Percentiles rank a stretch among this genome's conserved stretches.
phyloP scores from a whole-genome alignment of 768 basidiomycete genomes.

The Thelephora ganbajun region DNA sequence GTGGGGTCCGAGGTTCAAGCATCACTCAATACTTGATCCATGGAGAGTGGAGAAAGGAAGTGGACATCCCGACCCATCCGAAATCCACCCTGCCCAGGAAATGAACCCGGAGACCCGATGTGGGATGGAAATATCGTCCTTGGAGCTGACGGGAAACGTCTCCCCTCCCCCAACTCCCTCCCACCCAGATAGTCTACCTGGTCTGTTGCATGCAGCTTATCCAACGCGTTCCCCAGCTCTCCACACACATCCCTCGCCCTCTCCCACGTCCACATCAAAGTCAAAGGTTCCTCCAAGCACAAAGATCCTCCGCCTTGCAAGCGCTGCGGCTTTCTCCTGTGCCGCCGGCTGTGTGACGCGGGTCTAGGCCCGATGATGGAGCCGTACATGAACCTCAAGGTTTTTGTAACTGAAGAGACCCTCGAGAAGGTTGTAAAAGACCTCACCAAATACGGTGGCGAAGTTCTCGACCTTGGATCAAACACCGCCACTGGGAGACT shows the following conservation, averaged over 20 bases:
- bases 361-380: conserved; percentile 69
- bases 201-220: conserved; percentile 53
- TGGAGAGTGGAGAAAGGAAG: conserved; percentile 46
- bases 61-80: conserved; percentile 33
- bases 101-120: conserved; percentile 46
- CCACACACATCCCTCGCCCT: conserved; percentile 65
- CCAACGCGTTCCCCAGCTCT: conserved; percentile 64
- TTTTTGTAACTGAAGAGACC: conserved; percentile 49
- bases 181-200: conserved; percentile 25
- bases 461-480: conserved; percentile 52
- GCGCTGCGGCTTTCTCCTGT: conserved; percentile 51
- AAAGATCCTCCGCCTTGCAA: conserved; percentile 12
- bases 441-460: conserved; percentile 69
- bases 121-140: conserved; percentile 75
- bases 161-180: conserved; percentile 38
- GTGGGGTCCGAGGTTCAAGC: conserved; percentile 19
- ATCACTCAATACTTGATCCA: conserved; percentile 37
- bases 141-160: conserved; percentile 32
- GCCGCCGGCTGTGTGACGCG: conserved; percentile 42
- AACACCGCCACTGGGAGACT: conserved; percentile 26
- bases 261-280: conserved; percentile 45
- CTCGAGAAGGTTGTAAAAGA: conserved; percentile 74
- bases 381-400: conserved; percentile 58
- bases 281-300: conserved; percentile 24
- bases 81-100: conserved; percentile 36